Evolutionary conservation across 345 rosid species (phyloP).

Genomic region (Brassica nigra): DNA sequence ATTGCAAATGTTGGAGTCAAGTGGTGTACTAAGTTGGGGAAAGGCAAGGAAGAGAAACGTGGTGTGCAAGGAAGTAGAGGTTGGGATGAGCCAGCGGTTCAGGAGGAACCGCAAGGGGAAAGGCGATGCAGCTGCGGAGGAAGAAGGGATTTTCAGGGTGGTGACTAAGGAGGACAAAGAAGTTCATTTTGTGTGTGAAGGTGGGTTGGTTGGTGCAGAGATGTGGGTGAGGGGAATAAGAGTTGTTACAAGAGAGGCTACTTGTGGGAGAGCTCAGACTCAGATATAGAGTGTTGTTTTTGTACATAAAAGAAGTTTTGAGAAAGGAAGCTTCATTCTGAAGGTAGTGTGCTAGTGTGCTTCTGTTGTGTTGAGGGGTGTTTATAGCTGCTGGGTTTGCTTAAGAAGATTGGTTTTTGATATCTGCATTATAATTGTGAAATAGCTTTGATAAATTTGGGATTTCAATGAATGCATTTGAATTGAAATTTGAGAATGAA

Average conservation of each 20-base stretch:
- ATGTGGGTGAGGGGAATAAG: constrained; percentile 91
- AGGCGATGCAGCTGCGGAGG: constrained; percentile 46
- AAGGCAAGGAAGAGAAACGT: constrained; percentile 69
- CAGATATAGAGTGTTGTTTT: constrained; percentile 21
- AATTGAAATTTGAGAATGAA: neutral
- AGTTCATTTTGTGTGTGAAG: constrained; percentile 76
- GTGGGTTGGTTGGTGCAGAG: constrained; percentile 79
- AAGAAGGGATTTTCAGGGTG: constrained; percentile 69
- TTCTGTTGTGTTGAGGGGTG: constrained; percentile 7
- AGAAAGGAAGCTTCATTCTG: constrained; percentile 22
- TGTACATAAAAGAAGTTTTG: constrained; percentile 43
- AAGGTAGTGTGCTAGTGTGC: constrained; percentile 23
- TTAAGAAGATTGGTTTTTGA: constrained; percentile 20
- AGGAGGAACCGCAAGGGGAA: constrained; percentile 51
- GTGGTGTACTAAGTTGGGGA: constrained; percentile 80
- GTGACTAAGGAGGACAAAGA: constrained; percentile 71
- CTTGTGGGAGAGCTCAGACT: constrained; percentile 40
- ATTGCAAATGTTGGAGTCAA: constrained; percentile 53
- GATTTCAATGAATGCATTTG: neutral
- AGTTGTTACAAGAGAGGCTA: constrained; percentile 62
- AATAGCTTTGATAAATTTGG: neutral
- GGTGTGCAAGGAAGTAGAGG: constrained; percentile 60
- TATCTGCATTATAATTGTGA: constrained; percentile 35
- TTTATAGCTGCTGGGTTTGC: constrained; percentile 38
- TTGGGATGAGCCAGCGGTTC: constrained; percentile 63